phyloP scores from a whole-genome alignment of 2,329 filamentous ascomycete genomes.

The Cercospora sojina region DNA sequence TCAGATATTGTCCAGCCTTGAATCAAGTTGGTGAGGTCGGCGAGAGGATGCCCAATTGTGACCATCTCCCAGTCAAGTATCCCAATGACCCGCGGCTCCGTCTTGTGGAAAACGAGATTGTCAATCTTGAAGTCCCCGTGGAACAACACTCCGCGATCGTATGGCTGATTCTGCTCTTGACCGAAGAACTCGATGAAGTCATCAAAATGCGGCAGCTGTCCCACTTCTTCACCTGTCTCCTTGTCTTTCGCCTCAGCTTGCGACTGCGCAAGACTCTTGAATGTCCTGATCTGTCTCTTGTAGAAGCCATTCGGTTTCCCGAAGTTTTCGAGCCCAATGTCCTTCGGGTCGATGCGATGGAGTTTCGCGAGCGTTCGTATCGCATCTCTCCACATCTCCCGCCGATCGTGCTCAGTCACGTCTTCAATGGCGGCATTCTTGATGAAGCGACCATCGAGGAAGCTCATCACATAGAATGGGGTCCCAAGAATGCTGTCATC shows the following conservation, averaged over 20 bases:
- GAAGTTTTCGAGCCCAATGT: conserved; percentile 69
- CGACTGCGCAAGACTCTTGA: conserved; percentile 71
- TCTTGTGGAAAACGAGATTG: conserved; percentile 72
- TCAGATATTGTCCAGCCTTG: conserved; percentile 32
- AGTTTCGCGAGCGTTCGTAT: conserved; percentile 80
- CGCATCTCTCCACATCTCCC: conserved; percentile 81
- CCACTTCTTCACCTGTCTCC: conserved; percentile 73
- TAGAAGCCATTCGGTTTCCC: conserved; percentile 79
- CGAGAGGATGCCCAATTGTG: conserved; percentile 92
- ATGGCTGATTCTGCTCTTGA: conserved; percentile 67
- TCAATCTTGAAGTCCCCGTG: conserved; percentile 93
- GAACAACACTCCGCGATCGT: conserved; percentile 74
- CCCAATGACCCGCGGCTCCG: conserved; percentile 82
- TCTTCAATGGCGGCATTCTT: conserved; percentile 81
- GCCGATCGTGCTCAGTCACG: conserved; percentile 66
- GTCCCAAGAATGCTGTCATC: conserved; percentile 79
- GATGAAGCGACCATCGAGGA: conserved; percentile 89
- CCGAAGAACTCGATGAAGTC: conserved; percentile 78
- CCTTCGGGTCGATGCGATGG: conserved; percentile 68
- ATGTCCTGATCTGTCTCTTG: conserved; percentile 78
- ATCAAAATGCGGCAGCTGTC: conserved; percentile 77
- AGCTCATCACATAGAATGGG: conserved; percentile 96
- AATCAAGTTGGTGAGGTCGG: conserved; percentile 80
- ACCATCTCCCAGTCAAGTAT: conserved; percentile 99
- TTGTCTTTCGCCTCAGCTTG: conserved; percentile 75